Evolutionary conservation across 805 yeast species (phyloP), one percentile per base, ranked within the genome.

Genomic region (Danielia reshetovae): DNA sequence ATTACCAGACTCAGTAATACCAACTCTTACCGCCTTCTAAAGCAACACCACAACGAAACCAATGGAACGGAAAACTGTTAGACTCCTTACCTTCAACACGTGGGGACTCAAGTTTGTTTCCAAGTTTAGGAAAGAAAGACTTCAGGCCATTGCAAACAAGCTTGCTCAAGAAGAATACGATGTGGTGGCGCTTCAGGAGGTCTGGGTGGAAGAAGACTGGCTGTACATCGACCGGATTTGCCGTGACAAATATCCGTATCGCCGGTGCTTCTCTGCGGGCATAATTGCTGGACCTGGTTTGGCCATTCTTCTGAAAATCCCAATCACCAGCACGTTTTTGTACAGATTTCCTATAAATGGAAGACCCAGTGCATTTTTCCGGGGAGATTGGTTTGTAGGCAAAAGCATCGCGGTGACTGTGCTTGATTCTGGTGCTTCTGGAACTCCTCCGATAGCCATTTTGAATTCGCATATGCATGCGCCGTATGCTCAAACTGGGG

Each of bases 331-430:
- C 11, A 77, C 96, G 0, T 85, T 83, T 52, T 59, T 93, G 30
- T 83, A 85, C 53, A 65, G 95, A 14, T 93, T 86, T 53, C 95
- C 97, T 0, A 75, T 93, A 42, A 93, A 90, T 57, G 98, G 98
- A 2, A 68, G 96, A 33, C 95, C 97, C 2, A 77, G 87, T 27
- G 98, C 98, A 0, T 81, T 93, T 44, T 82, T 77, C 65, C 67
- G 97, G 39, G 98, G 98, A 24, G 98, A 93, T 57, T 93, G 97
- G 96, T 86, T 76, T 46, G 98, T 93, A 15, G 98, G 98, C 7
- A 93, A 93, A 55, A 74, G 90, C 7, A 75, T 87, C 13, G 83
- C 95, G 1, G 77, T 87, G 3, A 83, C 95, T 0, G 39, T 60
- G 11, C 62, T 93, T 27, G 65, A 65, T 36, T 81, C 85, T 4